Conservation (phyloP, 2,329 filamentous ascomycete genomes). For the Colletotrichum simmondsii region DNA sequence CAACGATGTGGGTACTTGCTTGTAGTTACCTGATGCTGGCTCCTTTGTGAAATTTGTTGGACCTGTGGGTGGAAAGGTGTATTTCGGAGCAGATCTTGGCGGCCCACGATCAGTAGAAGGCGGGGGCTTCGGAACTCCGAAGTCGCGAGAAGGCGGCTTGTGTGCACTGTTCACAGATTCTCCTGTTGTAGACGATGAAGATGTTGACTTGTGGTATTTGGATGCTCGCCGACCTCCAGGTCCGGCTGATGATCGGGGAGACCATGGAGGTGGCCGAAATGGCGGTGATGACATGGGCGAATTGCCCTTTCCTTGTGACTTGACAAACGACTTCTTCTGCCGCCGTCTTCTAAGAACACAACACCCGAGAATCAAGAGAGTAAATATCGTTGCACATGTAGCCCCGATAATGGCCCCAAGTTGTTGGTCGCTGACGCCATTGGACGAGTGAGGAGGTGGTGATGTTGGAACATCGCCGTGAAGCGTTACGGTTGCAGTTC, state of each 20-base stretch:
- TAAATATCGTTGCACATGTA: neutral
- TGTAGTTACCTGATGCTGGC: neutral
- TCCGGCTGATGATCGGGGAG: neutral
- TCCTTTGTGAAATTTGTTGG: neutral
- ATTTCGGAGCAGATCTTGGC: neutral
- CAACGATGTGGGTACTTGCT: neutral
- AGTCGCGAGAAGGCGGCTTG: neutral
- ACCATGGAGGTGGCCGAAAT: neutral
- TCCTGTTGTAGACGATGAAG: neutral
- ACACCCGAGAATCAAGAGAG: neutral
- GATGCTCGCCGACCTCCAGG: neutral
- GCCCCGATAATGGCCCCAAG: neutral
- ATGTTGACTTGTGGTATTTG: neutral
- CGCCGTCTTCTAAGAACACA: neutral
- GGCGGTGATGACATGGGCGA: neutral
- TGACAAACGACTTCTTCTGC: neutral
- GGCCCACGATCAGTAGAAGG: too few relatives aligned
- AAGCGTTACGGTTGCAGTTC: neutral
- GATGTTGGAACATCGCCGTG: neutral
- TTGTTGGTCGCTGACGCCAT: neutral
- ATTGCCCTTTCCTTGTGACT: neutral
- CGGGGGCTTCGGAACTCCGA: neutral
- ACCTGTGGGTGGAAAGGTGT: neutral
- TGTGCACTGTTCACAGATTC: neutral
- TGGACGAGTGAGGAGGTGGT: neutral